A percentile compares a stretch with the other conserved stretches of the same genome.
Conservation (phyloP, 2,329 filamentous ascomycete species). For the Fusarium penzigii region DNA sequence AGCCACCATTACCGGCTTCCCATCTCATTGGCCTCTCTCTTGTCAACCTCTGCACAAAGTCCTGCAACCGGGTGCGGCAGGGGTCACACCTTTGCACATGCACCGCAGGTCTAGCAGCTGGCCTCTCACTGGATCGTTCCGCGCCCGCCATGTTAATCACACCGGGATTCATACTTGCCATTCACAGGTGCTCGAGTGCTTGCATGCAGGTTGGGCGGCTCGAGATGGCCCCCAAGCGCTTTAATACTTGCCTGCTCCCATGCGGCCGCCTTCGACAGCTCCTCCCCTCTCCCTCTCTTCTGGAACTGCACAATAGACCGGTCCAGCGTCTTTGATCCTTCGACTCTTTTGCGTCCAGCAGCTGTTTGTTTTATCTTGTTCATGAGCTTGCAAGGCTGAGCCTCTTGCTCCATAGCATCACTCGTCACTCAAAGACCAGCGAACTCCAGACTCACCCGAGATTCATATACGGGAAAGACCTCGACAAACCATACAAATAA, state of each 20-base stretch:
- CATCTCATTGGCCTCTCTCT: constrained; percentile 19
- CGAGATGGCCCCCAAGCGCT: constrained; percentile 21
- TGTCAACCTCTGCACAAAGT: neutral
- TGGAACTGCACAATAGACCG: neutral
- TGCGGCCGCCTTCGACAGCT: constrained; percentile 18
- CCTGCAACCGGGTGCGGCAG: constrained; percentile 18
- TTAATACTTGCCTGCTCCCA: constrained; percentile 28
- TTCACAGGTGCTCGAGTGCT: constrained; percentile 16
- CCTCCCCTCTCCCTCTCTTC: constrained; percentile 8
- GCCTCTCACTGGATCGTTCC: constrained; percentile 30
- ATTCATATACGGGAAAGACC: too few relatives aligned
- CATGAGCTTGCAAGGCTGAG: constrained; percentile 18
- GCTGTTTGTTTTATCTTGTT: constrained; percentile 3
- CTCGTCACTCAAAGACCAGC: neutral
- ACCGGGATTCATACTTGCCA: constrained; percentile 17
- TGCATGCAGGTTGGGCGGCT: constrained; percentile 28
- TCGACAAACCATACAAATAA: too few relatives aligned
- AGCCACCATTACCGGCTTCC: constrained; percentile 3
- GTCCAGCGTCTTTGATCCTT: constrained; percentile 6
- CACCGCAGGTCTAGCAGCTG: constrained; percentile 16
- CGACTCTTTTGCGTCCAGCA: too few relatives aligned
- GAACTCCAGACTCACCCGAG: too few relatives aligned
- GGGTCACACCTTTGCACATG: constrained; percentile 23
- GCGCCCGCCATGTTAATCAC: constrained; percentile 27
- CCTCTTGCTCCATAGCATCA: constrained; percentile 8